Conservation (phyloP, 73 alveolate genomes). For the Paramecium sexaurelia region DNA sequence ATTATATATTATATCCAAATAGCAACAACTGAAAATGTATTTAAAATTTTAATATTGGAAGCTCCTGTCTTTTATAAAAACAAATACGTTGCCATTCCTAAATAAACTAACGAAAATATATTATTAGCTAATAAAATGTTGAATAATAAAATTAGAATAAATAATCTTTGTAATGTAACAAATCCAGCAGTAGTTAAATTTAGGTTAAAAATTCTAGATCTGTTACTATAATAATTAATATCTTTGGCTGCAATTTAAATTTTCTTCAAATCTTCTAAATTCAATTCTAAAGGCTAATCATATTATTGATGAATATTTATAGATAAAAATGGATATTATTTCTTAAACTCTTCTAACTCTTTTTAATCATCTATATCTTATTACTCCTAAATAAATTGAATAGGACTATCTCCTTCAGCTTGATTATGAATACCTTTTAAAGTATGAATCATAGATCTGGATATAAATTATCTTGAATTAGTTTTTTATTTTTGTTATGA, state of each 20-base stretch:
- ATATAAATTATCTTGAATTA: neutral
- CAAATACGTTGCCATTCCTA: neutral
- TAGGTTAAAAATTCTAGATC: neutral
- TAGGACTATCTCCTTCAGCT: neutral
- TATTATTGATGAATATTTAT: neutral
- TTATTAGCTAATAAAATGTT: constrained; percentile 23
- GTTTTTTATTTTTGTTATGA: neutral
- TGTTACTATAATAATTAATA: neutral
- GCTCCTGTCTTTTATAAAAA: neutral
- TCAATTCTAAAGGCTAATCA: neutral
- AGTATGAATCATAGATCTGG: neutral
- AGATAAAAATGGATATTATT: neutral
- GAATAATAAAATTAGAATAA: neutral
- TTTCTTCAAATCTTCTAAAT: neutral
- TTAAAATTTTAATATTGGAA: neutral
- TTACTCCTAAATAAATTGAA: neutral
- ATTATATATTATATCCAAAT: constrained; percentile 29
- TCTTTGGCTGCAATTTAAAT: neutral
- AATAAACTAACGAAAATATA: constrained; percentile 39
- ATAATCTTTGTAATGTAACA: constrained; percentile 7
- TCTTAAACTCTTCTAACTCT: neutral
- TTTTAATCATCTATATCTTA: constrained; percentile 7
- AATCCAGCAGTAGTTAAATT: constrained; percentile 11
- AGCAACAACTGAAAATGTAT: constrained; percentile 48
- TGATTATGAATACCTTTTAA: neutral